Evolutionary conservation across 2,329 filamentous ascomycete species (phyloP).

Genomic region (Beauveria caledonica): DNA sequence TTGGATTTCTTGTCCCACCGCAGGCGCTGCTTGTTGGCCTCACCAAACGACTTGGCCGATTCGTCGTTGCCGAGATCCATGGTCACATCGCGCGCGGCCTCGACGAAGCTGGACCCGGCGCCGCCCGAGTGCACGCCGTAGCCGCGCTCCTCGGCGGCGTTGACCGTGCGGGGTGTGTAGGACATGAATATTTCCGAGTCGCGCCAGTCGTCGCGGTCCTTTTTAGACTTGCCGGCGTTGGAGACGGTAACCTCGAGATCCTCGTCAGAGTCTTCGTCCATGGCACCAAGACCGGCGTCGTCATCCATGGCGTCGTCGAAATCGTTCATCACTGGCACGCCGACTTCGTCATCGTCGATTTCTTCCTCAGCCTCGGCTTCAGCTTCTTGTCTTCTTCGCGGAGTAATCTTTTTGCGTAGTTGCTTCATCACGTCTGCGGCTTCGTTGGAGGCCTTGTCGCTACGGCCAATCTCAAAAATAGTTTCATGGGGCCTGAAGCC

Average conservation of each 20-base stretch:
- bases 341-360: slow-evolving; percentile 20
- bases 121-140: slow-evolving; percentile 87
- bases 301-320: slow-evolving; percentile 22
- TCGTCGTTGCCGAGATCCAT: slow-evolving; percentile 96
- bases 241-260: slow-evolving; percentile 66
- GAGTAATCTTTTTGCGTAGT: slow-evolving; percentile 60
- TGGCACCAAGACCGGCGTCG: slow-evolving; percentile 25
- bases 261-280: slow-evolving; percentile 33
- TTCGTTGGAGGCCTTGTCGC: slow-evolving; percentile 55
- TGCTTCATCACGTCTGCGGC: slow-evolving; percentile 70
- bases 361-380: slow-evolving; percentile 35
- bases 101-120: slow-evolving; percentile 69
- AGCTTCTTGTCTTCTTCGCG: slow-evolving; percentile 36
- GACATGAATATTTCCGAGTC: slow-evolving; percentile 94
- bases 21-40: slow-evolving; percentile 66
- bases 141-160: slow-evolving; percentile 78
- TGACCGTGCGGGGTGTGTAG: slow-evolving; percentile 75
- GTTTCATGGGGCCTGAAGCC: slow-evolving; percentile 86
- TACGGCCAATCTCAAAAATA: slow-evolving; percentile 86
- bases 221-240: slow-evolving; percentile 44
- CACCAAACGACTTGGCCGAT: slow-evolving; percentile 66
- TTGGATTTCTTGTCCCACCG: slow-evolving; percentile 96
- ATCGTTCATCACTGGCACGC: slow-evolving; percentile 20
- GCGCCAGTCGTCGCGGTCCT: slow-evolving; percentile 58
- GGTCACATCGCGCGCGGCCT: slow-evolving; percentile 74